Conservation (phyloP, 805 yeast genomes). For the Spathaspora girioi region DNA sequence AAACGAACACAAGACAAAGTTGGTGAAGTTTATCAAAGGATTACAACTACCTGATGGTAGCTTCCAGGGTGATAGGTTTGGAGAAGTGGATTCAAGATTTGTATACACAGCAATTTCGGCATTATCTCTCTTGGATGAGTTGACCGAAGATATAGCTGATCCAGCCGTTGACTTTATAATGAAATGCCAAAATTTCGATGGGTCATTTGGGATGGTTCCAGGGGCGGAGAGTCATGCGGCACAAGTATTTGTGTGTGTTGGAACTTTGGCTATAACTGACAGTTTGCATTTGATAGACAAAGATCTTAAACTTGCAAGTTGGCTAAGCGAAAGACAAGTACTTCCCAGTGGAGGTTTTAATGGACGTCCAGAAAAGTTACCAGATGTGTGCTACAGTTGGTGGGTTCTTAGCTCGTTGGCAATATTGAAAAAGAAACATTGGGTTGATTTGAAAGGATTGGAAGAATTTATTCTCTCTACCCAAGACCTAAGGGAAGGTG, state of each 20-base stretch:
- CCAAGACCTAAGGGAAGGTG: conserved; percentile 80
- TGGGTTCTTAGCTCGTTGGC: conserved; percentile 85
- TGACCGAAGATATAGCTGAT: conserved; percentile 52
- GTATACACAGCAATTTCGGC: conserved; percentile 78
- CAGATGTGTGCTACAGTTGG: conserved; percentile 98
- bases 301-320: conserved; percentile 58
- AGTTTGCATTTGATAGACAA: conserved; percentile 44
- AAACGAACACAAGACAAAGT: conserved; percentile 38
- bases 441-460: conserved; percentile 71
- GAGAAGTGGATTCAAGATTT: conserved; percentile 91
- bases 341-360: conserved; percentile 80
- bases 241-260: conserved; percentile 83
- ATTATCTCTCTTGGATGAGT: conserved; percentile 61
- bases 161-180: conserved; percentile 65
- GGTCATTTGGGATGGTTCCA: conserved; percentile 91
- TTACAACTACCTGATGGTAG: conserved; percentile 65
- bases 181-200: conserved; percentile 85
- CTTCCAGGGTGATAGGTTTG: conserved; percentile 85
- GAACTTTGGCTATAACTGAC: conserved; percentile 67
- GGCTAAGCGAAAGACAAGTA: conserved; percentile 91
- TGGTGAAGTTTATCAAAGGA: conserved; percentile 23
- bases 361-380: conserved; percentile 93
- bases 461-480: conserved; percentile 65
- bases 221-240: conserved; percentile 97
- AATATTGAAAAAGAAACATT: conserved; percentile 60